Conservation (phyloP, 371 early-diverging fungal species). For the Mucor racemosus region DNA sequence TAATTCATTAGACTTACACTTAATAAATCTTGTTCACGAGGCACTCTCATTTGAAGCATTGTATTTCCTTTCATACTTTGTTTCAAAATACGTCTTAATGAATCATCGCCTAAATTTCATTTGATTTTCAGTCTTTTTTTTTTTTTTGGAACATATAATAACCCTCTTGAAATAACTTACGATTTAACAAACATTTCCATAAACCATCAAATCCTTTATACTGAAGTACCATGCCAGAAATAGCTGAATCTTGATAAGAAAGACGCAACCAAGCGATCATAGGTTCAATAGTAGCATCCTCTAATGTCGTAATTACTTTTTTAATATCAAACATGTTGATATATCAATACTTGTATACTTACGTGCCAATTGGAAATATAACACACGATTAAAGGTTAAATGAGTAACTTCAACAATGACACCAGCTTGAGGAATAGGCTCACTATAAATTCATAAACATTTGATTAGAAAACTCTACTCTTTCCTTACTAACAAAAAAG, state of each 20-base stretch:
- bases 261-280: slow-evolving; percentile 50
- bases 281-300: slow-evolving; percentile 59
- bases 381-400: slow-evolving; percentile 43
- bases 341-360: slow-evolving; percentile 14
- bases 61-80: slow-evolving; percentile 35
- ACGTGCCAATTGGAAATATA: slow-evolving; percentile 54
- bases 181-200: slow-evolving; percentile 40
- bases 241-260: slow-evolving; percentile 48
- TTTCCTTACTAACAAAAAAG: too few species aligned
- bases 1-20: slow-evolving; percentile 23
- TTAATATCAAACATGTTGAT: background rate
- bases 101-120: slow-evolving; percentile 25
- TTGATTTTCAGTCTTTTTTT: background rate
- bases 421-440: slow-evolving; percentile 30
- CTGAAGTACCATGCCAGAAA: slow-evolving; percentile 53
- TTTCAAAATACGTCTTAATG: slow-evolving; percentile 33
- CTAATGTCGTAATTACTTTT: slow-evolving; percentile 21
- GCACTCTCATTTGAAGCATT: slow-evolving; percentile 39
- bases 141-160: background rate
- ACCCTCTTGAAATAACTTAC: slow-evolving; percentile 18
- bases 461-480: background rate
- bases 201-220: slow-evolving; percentile 43
- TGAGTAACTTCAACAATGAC: slow-evolving; percentile 54
- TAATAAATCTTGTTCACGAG: slow-evolving; percentile 37
- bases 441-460: background rate